Conservation (phyloP, 129 eudicot genomes). For the Artemisia tridentata region DNA sequence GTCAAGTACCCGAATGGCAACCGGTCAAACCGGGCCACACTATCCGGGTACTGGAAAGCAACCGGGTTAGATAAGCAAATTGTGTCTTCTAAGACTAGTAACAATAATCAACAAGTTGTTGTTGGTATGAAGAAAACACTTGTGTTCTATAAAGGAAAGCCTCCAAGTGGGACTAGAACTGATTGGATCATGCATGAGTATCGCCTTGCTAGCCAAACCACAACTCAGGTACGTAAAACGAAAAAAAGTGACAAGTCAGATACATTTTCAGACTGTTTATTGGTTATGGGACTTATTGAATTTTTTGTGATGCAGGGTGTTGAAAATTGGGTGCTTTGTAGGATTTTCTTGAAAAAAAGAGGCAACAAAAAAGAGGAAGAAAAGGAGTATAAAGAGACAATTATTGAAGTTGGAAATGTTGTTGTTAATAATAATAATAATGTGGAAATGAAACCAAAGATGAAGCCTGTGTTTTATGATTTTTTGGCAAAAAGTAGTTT, state of each 20-base stretch:
- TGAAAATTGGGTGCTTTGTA: conserved; percentile 12
- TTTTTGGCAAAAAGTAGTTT: not conserved
- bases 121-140: conserved; percentile 19
- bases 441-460: not conserved
- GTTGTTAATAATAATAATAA: not conserved
- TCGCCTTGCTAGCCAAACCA: not conserved
- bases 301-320: not conserved
- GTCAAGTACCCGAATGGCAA: conserved; percentile 14
- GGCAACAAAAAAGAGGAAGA: not conserved
- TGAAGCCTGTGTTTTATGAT: not conserved
- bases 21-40: conserved; percentile 2
- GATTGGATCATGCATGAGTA: conserved; percentile 14
- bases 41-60: conserved; percentile 12
- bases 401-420: not conserved
- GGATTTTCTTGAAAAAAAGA: conserved; percentile 11
- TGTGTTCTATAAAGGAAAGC: conserved; percentile 7
- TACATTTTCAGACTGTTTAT: not conserved
- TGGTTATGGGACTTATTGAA: not conserved
- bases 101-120: not conserved
- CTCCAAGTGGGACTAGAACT: conserved; percentile 3
- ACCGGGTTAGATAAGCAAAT: conserved; percentile 5
- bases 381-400: not conserved
- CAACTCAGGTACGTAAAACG: not conserved
- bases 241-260: not conserved
- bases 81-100: not conserved